These are phyloP conservation scores for Phallus indusiatus DNA, from an alignment of 768 basidiomycete genomes.

Conservation along the genomic window DNA sequence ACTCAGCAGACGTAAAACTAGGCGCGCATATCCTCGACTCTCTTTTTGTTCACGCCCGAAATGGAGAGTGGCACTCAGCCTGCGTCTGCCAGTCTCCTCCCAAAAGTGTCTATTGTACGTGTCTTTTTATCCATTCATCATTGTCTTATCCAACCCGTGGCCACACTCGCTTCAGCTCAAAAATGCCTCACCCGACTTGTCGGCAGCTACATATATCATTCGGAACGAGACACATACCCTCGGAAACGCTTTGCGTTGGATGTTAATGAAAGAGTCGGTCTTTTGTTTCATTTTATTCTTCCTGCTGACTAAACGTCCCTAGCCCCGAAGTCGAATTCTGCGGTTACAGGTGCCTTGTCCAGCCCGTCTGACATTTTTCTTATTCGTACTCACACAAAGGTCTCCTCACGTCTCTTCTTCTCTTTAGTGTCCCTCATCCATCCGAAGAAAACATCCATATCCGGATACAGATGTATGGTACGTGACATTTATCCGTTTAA, in stretches of 20 bases:
- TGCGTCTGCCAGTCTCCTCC: neutral
- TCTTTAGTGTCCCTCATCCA: slow-evolving; percentile 76
- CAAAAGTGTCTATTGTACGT: slow-evolving; percentile 11
- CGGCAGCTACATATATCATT: slow-evolving; percentile 86
- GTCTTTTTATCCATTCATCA: neutral
- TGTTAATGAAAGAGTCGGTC: slow-evolving; percentile 97
- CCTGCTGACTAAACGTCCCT: slow-evolving; percentile 1
- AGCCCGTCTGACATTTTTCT: neutral
- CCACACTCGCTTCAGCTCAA: slow-evolving; percentile 49
- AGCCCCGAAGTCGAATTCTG: slow-evolving; percentile 98
- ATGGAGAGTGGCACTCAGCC: neutral
- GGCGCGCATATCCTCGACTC: neutral
- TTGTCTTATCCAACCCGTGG: neutral
- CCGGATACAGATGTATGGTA: slow-evolving; percentile 99
- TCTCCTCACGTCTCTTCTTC: neutral
- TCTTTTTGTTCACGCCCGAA: neutral
- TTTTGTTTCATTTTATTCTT: slow-evolving; percentile 1
- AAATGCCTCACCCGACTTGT: slow-evolving; percentile 72
- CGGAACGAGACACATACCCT: slow-evolving; percentile 93
- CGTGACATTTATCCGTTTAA: slow-evolving; percentile 24
- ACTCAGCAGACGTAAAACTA: no score
- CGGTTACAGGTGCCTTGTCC: slow-evolving; percentile 68
- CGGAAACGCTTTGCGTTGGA: slow-evolving; percentile 92
- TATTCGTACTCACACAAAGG: neutral
- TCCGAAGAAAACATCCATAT: slow-evolving; percentile 94